phyloP scores from a whole-genome alignment of 1,284 basidiomycete species.

The Ustilago curta region DNA sequence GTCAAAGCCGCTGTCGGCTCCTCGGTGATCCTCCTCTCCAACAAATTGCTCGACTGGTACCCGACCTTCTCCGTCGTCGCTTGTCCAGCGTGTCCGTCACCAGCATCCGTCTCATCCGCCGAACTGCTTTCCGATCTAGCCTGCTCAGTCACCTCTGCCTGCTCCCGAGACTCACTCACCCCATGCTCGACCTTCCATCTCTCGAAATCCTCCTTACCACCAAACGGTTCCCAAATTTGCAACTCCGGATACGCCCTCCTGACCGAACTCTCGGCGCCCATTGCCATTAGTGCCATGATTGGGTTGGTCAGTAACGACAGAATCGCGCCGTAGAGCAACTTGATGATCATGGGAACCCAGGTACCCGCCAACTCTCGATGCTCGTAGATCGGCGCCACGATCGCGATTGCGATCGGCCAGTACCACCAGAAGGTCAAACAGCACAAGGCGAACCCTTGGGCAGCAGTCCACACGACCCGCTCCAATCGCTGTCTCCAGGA shows the following conservation, averaged over 20 bases:
- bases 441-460: slow-evolving; percentile 60
- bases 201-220: slow-evolving; percentile 38
- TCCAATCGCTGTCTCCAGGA: slow-evolving; percentile 55
- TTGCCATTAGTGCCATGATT: slow-evolving; percentile 64
- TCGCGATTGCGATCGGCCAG: slow-evolving; percentile 66
- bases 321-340: slow-evolving; percentile 66
- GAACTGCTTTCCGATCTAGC: slow-evolving; percentile 14
- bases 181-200: slow-evolving; percentile 44
- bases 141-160: neutral
- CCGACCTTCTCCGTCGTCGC: slow-evolving; percentile 5
- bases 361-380: slow-evolving; percentile 62
- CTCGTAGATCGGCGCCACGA: slow-evolving; percentile 65
- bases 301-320: slow-evolving; percentile 64
- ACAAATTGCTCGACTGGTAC: slow-evolving; percentile 24
- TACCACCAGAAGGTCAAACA: slow-evolving; percentile 64
- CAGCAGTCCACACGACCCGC: slow-evolving; percentile 60
- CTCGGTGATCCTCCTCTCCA: slow-evolving; percentile 39
- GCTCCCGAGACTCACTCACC: slow-evolving; percentile 8
- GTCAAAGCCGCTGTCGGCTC: slow-evolving; percentile 16
- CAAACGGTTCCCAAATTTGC: slow-evolving; percentile 43
- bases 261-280: slow-evolving; percentile 62
- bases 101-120: slow-evolving; percentile 9
- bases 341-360: slow-evolving; percentile 68
- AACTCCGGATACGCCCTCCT: slow-evolving; percentile 57
- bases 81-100: neutral